Base-by-base conservation (phyloP, 1,284 basidiomycete genomes). In the Stygiomarasmius scandens region DNA sequence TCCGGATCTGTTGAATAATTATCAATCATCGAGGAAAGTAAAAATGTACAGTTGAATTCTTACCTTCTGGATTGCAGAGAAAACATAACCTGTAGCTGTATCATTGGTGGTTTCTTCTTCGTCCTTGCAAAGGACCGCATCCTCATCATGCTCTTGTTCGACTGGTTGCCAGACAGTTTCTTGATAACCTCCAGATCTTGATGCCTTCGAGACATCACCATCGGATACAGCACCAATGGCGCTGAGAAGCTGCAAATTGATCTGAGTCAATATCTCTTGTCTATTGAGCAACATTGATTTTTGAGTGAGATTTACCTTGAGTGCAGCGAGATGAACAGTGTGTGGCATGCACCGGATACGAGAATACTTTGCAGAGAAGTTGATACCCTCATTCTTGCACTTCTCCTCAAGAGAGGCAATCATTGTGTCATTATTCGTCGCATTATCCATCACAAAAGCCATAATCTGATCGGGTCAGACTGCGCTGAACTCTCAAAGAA, bases 291-390 rank as follows among this genome's bases (percentile, higher is more conserved):
- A n/a, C n/a, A n/a, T n/a, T n/a, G n/a, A n/a, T n/a, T n/a, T n/a
- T n/a, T n/a, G 20, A 8, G 29, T 32, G 29, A n/a, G n/a, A n/a
- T 32, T 19, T 41, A 58, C 56, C 52, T 58, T 49, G 2, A 58
- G 32, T 6, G 52, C 56, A 10, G 56, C 56, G 12, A 58, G 47
- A 54, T 58, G 56, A 20, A 58, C 20, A 11, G 56, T 58, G 25
- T 58, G 56, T 10, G 56, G 56, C 52, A 58, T 47, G 34, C 56
- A 58, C 6, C 56, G 52, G 27, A 58, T 6, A 2, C 56, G 52
- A 29, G 52, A 34, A 4, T 58, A 4, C 29, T 25, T 20, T 23
- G 52, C 51, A 9, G 43, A 41, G 29, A 58, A 58, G 3, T 8
- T 2, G 23, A 58, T 54, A 16, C 24, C 29, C 4, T 54, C 22